These are phyloP conservation scores for Daldinia sp. DNA, from an alignment of 2,329 filamentous ascomycete genomes.

Conservation along the genomic window DNA sequence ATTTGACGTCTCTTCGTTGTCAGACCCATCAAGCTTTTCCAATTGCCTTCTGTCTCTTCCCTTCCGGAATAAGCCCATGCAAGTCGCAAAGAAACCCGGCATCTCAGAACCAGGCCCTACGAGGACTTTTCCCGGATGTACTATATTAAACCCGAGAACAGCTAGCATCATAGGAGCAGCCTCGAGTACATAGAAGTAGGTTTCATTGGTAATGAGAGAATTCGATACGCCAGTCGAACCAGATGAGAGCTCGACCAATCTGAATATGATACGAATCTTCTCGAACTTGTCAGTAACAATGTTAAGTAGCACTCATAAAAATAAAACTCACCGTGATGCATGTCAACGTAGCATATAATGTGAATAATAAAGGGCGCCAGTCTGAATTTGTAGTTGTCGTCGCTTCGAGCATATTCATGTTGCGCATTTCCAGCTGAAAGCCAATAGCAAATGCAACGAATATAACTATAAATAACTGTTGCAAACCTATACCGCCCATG, in stretches of 20 bases:
- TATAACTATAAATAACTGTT: conserved; percentile 63
- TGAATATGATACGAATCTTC: conserved; percentile 64
- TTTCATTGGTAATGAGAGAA: conserved; percentile 46
- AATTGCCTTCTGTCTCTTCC: conserved; percentile 6
- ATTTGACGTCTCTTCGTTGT: conserved; percentile 22
- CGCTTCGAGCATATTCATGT: conserved; percentile 31
- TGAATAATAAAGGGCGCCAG: conserved; percentile 47
- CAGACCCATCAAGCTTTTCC: conserved; percentile 21
- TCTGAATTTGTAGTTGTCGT: conserved; percentile 14
- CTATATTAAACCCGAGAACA: conserved; percentile 52
- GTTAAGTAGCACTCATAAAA: not conserved
- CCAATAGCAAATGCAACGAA: conserved; percentile 57
- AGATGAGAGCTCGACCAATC: conserved; percentile 63
- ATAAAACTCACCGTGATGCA: conserved; percentile 52
- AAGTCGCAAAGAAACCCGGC: conserved; percentile 37
- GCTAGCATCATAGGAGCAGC: conserved; percentile 56
- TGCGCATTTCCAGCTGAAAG: conserved; percentile 53
- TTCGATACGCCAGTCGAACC: conserved; percentile 53
- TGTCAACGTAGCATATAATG: conserved; percentile 53
- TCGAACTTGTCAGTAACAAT: conserved; percentile 36
- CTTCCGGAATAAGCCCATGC: conserved; percentile 23
- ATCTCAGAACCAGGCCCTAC: conserved; percentile 36
- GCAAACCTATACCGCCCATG: conserved; percentile 66
- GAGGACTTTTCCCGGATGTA: conserved; percentile 53
- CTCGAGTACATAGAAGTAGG: conserved; percentile 54